Percentiles rank a stretch among this genome's conserved stretches.
Evolutionary conservation across 169 alveolate species (phyloP).

Genomic region (Cryptosporidium baileyi): DNA sequence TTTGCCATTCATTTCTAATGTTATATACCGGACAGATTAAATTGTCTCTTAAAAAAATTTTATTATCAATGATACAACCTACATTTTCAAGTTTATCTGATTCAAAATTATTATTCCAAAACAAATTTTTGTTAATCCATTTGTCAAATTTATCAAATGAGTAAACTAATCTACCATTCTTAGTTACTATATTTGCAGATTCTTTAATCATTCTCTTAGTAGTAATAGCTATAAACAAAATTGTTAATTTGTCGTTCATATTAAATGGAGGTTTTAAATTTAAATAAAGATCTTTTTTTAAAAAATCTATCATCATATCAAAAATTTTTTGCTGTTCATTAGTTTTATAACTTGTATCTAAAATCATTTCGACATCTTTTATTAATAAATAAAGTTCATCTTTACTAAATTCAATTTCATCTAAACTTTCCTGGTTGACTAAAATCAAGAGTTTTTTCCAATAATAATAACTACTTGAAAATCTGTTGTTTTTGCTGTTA

Average conservation of each 20-base stretch:
- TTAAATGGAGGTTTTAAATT: slow-evolving; percentile 25
- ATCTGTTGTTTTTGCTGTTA: not conserved
- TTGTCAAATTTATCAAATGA: slow-evolving; percentile 20
- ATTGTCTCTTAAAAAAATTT: not conserved
- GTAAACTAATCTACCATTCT: not conserved
- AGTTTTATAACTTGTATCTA: not conserved
- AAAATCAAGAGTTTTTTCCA: not conserved
- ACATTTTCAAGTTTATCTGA: not conserved
- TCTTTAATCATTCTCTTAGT: slow-evolving; percentile 8
- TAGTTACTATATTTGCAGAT: not conserved
- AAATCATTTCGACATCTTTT: slow-evolving; percentile 20
- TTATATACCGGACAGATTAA: not conserved
- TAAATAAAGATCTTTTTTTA: not conserved
- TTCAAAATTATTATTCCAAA: not conserved
- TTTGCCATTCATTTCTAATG: slow-evolving; percentile 46
- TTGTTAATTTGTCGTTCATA: not conserved
- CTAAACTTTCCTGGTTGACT: not conserved
- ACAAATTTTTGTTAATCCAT: slow-evolving; percentile 4
- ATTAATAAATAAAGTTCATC: not conserved
- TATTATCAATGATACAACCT: not conserved
- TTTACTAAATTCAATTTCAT: not conserved
- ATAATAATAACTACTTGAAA: slow-evolving; percentile 16
- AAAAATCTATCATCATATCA: not conserved
- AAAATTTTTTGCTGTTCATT: slow-evolving; percentile 3
- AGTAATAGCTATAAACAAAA: slow-evolving; percentile 17